A percentile compares a stretch with the other conserved stretches of the same genome.
Conservation (phyloP, 2,329 filamentous ascomycete species). For the Alternaria solani region DNA sequence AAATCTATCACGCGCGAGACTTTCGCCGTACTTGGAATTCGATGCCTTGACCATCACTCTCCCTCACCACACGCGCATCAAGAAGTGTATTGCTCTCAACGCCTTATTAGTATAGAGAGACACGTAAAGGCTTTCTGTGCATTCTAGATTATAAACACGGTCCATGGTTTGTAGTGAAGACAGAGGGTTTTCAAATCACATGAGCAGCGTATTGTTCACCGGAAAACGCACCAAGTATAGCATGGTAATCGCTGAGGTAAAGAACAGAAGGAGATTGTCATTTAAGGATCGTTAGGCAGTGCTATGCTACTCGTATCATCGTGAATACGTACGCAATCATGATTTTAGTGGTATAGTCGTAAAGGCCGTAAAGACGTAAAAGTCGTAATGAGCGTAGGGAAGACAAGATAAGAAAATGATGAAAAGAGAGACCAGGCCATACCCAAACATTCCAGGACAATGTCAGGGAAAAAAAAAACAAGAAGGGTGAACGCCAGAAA, state of each 20-base stretch:
- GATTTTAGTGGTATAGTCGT: neutral
- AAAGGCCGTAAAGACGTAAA: neutral
- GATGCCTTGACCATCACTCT: neutral
- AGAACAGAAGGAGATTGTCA: neutral
- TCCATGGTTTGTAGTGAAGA: neutral
- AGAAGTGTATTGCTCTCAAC: neutral
- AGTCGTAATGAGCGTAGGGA: constrained; percentile 2
- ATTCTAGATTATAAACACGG: neutral
- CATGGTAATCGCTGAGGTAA: neutral
- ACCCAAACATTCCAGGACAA: neutral
- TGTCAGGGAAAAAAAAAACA: neutral
- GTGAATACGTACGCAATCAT: neutral
- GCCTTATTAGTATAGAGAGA: neutral
- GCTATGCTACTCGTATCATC: constrained; percentile 7
- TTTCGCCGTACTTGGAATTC: neutral
- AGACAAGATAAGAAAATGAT: constrained; percentile 2
- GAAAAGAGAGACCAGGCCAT: constrained; percentile 6
- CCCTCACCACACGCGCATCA: neutral
- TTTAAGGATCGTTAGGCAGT: constrained; percentile 1
- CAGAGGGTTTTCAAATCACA: neutral
- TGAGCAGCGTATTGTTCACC: neutral
- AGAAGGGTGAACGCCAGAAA: neutral
- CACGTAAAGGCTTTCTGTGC: no score
- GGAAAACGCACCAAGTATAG: neutral
- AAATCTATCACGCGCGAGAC: neutral